These are phyloP conservation scores for Tulasnella sp. DNA, from an alignment of 768 basidiomycete species.

Conservation along the genomic window DNA sequence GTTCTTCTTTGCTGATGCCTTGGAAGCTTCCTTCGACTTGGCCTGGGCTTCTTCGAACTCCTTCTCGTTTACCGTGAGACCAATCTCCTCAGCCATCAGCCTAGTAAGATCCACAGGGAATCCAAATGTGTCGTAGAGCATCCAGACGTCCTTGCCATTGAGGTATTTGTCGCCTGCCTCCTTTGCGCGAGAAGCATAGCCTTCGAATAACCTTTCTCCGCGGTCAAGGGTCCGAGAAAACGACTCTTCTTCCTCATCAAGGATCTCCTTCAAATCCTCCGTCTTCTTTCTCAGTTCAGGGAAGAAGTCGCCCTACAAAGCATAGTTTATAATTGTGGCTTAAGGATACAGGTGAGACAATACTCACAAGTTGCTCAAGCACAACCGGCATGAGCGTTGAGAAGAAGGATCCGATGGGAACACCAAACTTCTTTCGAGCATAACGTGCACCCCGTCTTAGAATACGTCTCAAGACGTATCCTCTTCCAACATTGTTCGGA, in stretches of 20 bases:
- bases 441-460: conserved; percentile 89
- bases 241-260: conserved; percentile 95
- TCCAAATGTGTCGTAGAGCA: conserved; percentile 93
- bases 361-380: conserved; percentile 70
- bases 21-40: conserved; percentile 82
- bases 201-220: conserved; percentile 90
- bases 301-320: conserved; percentile 62
- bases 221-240: conserved; percentile 96
- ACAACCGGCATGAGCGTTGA: conserved; percentile 83
- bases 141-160: conserved; percentile 89
- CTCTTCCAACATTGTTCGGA: conserved; percentile 90
- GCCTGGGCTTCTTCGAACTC: conserved; percentile 86
- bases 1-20: conserved; percentile 63
- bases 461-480: conserved; percentile 93
- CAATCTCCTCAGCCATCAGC: conserved; percentile 92
- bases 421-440: conserved; percentile 86
- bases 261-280: conserved; percentile 80
- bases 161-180: conserved; percentile 52
- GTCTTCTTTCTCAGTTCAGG: conserved; percentile 81
- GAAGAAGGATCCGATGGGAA: conserved; percentile 89
- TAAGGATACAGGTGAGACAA: background rate
- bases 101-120: conserved; percentile 95
- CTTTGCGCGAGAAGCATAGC: conserved; percentile 59
- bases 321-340: conserved; percentile 13
- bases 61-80: conserved; percentile 66